Base-by-base conservation (phyloP, 495 filamentous ascomycete species). In the Xylaria sp. region DNA sequence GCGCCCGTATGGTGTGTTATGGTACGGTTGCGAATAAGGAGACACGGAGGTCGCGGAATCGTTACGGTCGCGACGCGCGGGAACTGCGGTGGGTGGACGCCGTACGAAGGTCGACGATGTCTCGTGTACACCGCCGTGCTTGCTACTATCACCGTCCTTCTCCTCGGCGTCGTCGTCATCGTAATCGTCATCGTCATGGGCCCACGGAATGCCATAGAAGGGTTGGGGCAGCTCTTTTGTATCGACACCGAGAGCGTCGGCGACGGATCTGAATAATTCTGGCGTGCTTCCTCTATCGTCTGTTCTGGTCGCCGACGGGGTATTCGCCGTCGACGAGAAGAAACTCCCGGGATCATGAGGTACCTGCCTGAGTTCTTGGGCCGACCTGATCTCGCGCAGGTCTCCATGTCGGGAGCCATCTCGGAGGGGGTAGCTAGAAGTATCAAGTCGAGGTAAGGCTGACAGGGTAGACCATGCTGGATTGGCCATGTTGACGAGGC, bases 161-260 rank as follows among this genome's bases (percentile, higher is more conserved):
- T 52, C 44, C 2, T 41, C 58, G 29, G 43, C 48, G 21, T 67
- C 64, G 43, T 67, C 52, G 33, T 71, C 40, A 6, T 71, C 61
- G 40, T 71, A 52, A 7, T 71, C 61, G 29, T 71, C 61, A 35
- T 66, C 69, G 46, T 66, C 61, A 21, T 53, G 48, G 37, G 12
- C 58, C 69, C 69, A 62, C 21, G 63, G 44, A 6, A 66, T 26
- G 1, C 65, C 57, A 35, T 74, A 65, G 44, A 70, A 75, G 15
- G 72, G 66, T 6, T 73, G 70, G 14, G 77, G 75, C 11, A 78
- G 71, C 50, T 71, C 62, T 37, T 70, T 77, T 12, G 73, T 71
- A 35, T 74, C 73, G 44, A 79, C 65, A 1, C 75, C 73, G 15
- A 77, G 59, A 61, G 73, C 73, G 52, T 75, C 31, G 12, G 75